Evolutionary conservation across 73 alveolate species (phyloP).

Genomic region (Tetrahymena thermophila): DNA sequence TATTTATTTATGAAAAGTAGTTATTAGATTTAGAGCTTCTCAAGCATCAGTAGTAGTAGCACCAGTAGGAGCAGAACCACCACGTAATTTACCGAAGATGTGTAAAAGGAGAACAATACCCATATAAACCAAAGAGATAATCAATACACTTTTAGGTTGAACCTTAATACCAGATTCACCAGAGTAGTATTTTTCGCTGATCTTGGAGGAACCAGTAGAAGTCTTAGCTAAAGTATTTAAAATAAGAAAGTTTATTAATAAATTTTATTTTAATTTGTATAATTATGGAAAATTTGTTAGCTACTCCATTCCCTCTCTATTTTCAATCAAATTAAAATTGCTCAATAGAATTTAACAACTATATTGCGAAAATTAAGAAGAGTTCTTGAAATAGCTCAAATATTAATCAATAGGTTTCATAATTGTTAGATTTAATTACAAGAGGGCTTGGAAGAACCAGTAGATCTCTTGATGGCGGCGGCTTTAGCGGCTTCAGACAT

Average conservation of each 20-base stretch:
- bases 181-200: neutral
- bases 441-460: neutral
- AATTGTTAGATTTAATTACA: neutral
- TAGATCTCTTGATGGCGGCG: constrained; percentile 1
- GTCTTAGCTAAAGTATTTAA: neutral
- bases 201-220: neutral
- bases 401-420: neutral
- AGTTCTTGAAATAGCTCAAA: neutral
- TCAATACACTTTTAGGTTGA: constrained; percentile 58
- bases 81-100: constrained; percentile 55
- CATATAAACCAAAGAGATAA: constrained; percentile 49
- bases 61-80: constrained; percentile 22
- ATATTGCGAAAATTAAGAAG: neutral
- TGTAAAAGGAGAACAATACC: constrained; percentile 68
- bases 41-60: neutral
- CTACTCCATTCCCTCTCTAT: neutral
- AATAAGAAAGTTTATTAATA: neutral
- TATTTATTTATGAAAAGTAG: neutral
- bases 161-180: constrained; percentile 24
- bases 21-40: neutral
- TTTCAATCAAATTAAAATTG: neutral
- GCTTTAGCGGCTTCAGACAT: constrained; percentile 3
- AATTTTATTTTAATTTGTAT: neutral
- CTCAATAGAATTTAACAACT: neutral
- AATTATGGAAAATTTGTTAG: neutral